Conservation (phyloP, 2,329 filamentous ascomycete species). For the Zymoseptoria ardabiliae region DNA sequence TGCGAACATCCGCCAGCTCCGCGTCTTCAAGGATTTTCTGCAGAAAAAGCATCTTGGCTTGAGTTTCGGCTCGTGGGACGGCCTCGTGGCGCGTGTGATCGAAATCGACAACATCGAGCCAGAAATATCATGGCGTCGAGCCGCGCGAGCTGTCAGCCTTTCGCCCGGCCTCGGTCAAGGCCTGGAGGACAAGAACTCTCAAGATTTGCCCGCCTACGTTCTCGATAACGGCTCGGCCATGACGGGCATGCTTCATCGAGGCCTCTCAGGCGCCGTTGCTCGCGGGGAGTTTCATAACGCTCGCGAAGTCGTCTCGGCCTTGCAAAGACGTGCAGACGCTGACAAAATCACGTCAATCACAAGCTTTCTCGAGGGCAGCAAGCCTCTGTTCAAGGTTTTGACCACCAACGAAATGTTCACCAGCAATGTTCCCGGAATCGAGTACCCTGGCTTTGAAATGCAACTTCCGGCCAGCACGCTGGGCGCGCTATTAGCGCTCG, state of each 20-base stretch:
- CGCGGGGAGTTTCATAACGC: conserved; percentile 34
- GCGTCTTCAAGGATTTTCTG: conserved; percentile 16
- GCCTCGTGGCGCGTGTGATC: conserved; percentile 43
- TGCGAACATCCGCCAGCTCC: conserved; percentile 28
- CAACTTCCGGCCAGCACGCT: conserved; percentile 43
- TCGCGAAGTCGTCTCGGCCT: conserved; percentile 30
- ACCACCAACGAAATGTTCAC: conserved; percentile 21
- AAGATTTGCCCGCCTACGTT: conserved; percentile 33
- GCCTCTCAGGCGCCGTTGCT: conserved; percentile 34
- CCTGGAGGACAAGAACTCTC: conserved; percentile 30
- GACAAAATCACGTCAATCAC: conserved; percentile 38
- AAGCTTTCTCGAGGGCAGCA: conserved; percentile 32
- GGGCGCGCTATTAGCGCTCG: conserved; percentile 45
- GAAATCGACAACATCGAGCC: conserved; percentile 43
- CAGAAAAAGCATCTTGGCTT: conserved; percentile 28
- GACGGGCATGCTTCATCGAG: conserved; percentile 38
- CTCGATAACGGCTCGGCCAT: conserved; percentile 38
- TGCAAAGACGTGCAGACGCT: conserved; percentile 37
- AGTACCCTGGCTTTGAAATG: conserved; percentile 40
- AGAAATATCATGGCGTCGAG: conserved; percentile 21
- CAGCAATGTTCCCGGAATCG: conserved; percentile 29
- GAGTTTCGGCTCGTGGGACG: conserved; percentile 38
- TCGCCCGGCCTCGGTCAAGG: conserved; percentile 37
- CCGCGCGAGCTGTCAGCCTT: conserved; percentile 17
- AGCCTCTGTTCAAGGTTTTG: conserved; percentile 16